Base-by-base conservation (phyloP, 805 yeast species). In the Candida methanosorbosa region DNA sequence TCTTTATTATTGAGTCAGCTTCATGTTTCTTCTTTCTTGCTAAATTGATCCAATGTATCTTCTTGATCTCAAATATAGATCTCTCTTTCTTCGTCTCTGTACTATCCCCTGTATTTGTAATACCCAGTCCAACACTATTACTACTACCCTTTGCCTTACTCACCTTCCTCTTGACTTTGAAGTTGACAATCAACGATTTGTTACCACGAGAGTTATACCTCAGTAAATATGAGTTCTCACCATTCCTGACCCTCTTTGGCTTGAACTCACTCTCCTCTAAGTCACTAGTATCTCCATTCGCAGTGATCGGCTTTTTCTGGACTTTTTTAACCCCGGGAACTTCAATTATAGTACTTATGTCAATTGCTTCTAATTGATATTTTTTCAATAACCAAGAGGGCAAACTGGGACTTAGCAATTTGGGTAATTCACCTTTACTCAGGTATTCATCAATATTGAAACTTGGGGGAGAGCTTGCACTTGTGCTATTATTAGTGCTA, bases 21-120 rank as follows among this genome's bases (percentile, higher is more conserved):
- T 35, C 33, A 23, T 35, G 41, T 29, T 38, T 38, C 23, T 32
- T 38, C 21, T 35, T 16, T 23, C 38, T 27, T 12, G 41, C 41
- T 5, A 35, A 19, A 24, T 38, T 35, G 7, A 34, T 28, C 41
- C 41, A 38, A 24, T 38, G 41, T 8, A 38, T 34, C 29, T 35
- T 38, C 36, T 38, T 38, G 5, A 21, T 18, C 17, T 26, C 17
- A 11, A 27, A 29, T 3, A 38, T 27, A 11, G n/a, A 16, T 8
- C 23, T 21, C 16, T 29, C 24, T 19, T 7, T 5, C n/a, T n/a
- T n/a, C n/a, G n/a, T n/a, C n/a, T n/a, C n/a, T n/a, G n/a, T n/a
- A n/a, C n/a, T n/a, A n/a, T n/a, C n/a, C n/a, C n/a, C n/a, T n/a
- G n/a, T n/a, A n/a, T n/a, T n/a, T n/a, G n/a, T n/a, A n/a, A n/a